These are phyloP conservation scores for Kurtzmaniella cleridarum DNA, from an alignment of 805 yeast species.

Conservation along the genomic window DNA sequence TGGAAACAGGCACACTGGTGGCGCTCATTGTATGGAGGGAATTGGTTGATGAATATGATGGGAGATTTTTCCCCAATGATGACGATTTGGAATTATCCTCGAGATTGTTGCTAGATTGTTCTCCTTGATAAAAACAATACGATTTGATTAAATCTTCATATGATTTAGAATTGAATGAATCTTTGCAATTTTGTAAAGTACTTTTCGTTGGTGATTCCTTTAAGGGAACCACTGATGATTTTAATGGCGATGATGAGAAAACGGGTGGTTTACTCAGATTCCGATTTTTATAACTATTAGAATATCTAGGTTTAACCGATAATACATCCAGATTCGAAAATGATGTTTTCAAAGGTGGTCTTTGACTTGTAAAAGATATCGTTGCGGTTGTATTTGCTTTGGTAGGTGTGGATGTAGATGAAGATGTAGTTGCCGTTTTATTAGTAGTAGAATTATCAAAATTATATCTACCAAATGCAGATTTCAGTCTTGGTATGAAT, in stretches of 20 bases:
- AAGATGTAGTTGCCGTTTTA: slow-evolving; percentile 5
- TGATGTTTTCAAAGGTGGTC: slow-evolving; percentile 16
- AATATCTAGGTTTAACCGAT: slow-evolving; percentile 15
- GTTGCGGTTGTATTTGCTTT: slow-evolving; percentile 1
- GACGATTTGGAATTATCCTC: slow-evolving; percentile 7
- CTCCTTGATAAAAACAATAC: slow-evolving; percentile 31
- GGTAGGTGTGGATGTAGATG: slow-evolving; percentile 3
- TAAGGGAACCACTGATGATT: slow-evolving; percentile 1
- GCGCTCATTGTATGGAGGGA: slow-evolving; percentile 3
- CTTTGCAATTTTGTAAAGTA: slow-evolving; percentile 2
- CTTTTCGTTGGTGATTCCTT: slow-evolving; percentile 3
- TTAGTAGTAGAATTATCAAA: slow-evolving; percentile 10
- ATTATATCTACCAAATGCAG: slow-evolving; percentile 14
- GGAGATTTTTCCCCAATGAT: too few species aligned
- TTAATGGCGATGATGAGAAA: slow-evolving; percentile 8
- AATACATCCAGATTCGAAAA: slow-evolving; percentile 14
- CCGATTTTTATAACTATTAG: slow-evolving; percentile 20
- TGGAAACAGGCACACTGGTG: slow-evolving; percentile 10
- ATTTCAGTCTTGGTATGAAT: slow-evolving; percentile 6
- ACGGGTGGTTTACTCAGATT: neutral
- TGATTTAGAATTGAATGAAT: slow-evolving; percentile 17
- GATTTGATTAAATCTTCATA: slow-evolving; percentile 31
- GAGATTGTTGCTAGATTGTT: slow-evolving; percentile 5
- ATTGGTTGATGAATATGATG: slow-evolving; percentile 4
- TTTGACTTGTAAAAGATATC: slow-evolving; percentile 1